Base-by-base conservation (phyloP, 768 basidiomycete genomes). In the Saitozyma sp. region DNA sequence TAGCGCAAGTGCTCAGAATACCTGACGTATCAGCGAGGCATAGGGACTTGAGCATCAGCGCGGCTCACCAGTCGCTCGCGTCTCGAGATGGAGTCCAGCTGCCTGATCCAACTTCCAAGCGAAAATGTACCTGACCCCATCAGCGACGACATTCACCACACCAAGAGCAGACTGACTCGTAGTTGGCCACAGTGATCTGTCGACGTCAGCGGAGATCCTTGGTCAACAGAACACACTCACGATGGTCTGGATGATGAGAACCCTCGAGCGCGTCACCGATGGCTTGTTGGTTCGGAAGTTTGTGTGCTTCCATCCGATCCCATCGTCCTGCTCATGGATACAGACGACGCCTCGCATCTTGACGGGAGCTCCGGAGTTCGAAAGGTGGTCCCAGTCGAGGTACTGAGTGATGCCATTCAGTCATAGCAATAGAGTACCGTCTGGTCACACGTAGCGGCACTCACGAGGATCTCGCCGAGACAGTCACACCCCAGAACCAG, bases 251-350 rank as follows among this genome's bases (percentile, higher is more conserved):
- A 78, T 55, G 50, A 77, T 65, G n/a, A 78, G 65, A 39, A 69
- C 68, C 46, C 77, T 61, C 50, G 51, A 51, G 16, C 77, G 64
- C 16, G 65, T 61, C 13, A 76, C 72, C 14, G 65, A 58, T 1
- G 74, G 64, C 0, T 48, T 55, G 40, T 65, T 66, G 13, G 73
- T 71, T 40, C 77, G 60, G 67, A 66, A 70, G 63, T 78, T 71
- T 57, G 72, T 77, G 68, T 72, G 13, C 61, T 77, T 78, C 61
- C 68, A 72, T 10, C 63, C 60, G 46, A 78, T 61, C 0, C 77
- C 77, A 17, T 64, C 76, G 55, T 78, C 77, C 56, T 78, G 69
- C 63, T 77, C 75, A 55, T 77, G 75, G 8, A 78, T 58, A 59
- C 76, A 78, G 14, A 78, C 68, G 14, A 68, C 66, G 29, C 68